Base-by-base conservation (phyloP, 768 basidiomycete species). In the Stropharia rugosoannulata region DNA sequence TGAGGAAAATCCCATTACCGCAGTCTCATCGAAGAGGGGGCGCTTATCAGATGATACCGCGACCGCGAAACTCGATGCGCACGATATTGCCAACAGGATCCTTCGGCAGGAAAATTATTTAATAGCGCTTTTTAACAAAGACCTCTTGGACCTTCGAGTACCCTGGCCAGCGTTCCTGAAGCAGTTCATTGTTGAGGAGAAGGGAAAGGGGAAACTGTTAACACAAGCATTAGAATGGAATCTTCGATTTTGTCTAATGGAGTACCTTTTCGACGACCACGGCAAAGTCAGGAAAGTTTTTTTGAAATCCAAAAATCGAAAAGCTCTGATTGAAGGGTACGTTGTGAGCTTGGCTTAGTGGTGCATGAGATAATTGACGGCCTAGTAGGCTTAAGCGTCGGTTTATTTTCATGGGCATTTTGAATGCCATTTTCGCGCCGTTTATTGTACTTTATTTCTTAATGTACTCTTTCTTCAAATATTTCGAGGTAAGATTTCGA, bases 391-490 rank as follows among this genome's bases (percentile, higher is more conserved):
- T 99, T 18, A 77, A 79, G 59, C 78, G 92, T 54, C 83, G 97
- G 2, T 91, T 99, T 67, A 86, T 98, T 57, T 96, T 99, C 69
- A 96, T 98, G 91, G 97, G 94, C 11, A 85, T 97, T 51, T 69
- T 99, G 53, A 99, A 99, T 62, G 95, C 93, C 2, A 84, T 95
- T 9, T 96, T 98, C 61, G 93, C 91, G 1, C 97, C 97, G 0
- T 96, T 98, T 74, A 98, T 99, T 64, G 91, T 98, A 32, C 75
- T 95, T 15, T 99, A 99, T 70, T 83, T 98, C 41, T 72, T 98
- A 39, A 92, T 98, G 86, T 99, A 97, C 69, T 98, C 95, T 0
- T 99, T 99, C 80, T 99, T 99, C 80, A 90, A 96, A 3, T 99
- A 99, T 70, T 99, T 99, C 59, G 97, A 99, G 80, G 97, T 94